phyloP scores from a whole-genome alignment of 257 asterid genomes.

The Haberlea rhodopensis region DNA sequence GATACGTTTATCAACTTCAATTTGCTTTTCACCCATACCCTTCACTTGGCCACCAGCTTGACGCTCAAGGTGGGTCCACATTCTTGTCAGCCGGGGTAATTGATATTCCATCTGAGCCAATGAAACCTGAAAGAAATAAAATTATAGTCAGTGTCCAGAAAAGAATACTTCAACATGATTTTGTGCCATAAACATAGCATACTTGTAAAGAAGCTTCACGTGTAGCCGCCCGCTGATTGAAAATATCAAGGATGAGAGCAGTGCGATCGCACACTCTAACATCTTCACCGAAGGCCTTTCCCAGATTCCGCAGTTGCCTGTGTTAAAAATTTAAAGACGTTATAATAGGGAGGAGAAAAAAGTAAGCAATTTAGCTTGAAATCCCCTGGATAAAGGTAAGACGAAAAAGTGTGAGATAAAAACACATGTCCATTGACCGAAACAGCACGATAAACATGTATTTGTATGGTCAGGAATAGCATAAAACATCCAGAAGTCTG shows the following conservation, averaged over 20 bases:
- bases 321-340: conserved; percentile 28
- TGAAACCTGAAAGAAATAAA: conserved; percentile 53
- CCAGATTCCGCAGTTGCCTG: conserved; percentile 91
- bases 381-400: conserved; percentile 6
- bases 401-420: not conserved
- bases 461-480: not conserved
- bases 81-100: conserved; percentile 82
- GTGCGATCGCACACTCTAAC: conserved; percentile 97
- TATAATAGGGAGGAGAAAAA: conserved; percentile 11
- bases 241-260: conserved; percentile 94
- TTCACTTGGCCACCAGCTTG: conserved; percentile 99
- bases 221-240: conserved; percentile 93
- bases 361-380: conserved; percentile 10
- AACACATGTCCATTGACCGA: conserved; percentile 9
- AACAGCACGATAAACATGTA: not conserved
- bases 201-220: conserved; percentile 97
- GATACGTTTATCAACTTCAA: conserved; percentile 97
- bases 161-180: conserved; percentile 15
- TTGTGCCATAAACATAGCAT: conserved; percentile 11
- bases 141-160: conserved; percentile 23
- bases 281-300: conserved; percentile 81
- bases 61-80: conserved; percentile 99
- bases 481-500: conserved; percentile 16
- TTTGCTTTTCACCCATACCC: conserved; percentile 99
- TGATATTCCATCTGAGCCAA: conserved; percentile 98